phyloP scores from a whole-genome alignment of 208 protist genomes.

The Wallacemonas sp. region DNA sequence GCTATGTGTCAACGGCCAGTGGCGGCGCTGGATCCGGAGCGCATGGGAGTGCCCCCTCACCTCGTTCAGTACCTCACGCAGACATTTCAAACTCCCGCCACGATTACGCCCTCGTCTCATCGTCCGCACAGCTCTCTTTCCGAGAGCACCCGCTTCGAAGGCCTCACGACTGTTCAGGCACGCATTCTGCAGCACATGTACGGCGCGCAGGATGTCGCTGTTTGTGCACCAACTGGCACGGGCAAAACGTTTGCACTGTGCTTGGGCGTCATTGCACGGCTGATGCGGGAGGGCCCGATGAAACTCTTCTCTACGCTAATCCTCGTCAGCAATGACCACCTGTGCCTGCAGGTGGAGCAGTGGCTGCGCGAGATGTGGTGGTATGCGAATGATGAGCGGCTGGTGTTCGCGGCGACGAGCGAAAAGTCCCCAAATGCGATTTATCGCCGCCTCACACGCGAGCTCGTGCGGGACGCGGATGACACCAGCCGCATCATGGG shows the following conservation, averaged over 20 bases:
- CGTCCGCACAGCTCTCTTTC: too few species aligned
- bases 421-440: slow-evolving; percentile 54
- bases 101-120: slow-evolving; percentile 9
- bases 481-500: slow-evolving; percentile 31
- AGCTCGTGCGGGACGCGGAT: slow-evolving; percentile 50
- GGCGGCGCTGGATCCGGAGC: slow-evolving; percentile 62
- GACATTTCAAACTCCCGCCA: slow-evolving; percentile 31
- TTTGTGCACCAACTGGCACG: slow-evolving; percentile 88
- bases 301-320: slow-evolving; percentile 83
- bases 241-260: slow-evolving; percentile 91
- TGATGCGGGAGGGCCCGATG: slow-evolving; percentile 90
- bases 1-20: slow-evolving; percentile 49
- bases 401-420: slow-evolving; percentile 75
- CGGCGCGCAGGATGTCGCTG: slow-evolving; percentile 76
- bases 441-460: slow-evolving; percentile 74
- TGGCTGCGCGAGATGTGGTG: slow-evolving; percentile 91
- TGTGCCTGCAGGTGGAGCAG: slow-evolving; percentile 77
- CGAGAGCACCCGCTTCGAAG: slow-evolving; percentile 26
- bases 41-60: slow-evolving; percentile 82
- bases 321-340: slow-evolving; percentile 70
- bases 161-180: slow-evolving; percentile 82
- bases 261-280: slow-evolving; percentile 70
- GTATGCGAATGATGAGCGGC: slow-evolving; percentile 79
- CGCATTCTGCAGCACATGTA: slow-evolving; percentile 88
- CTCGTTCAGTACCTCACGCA: slow-evolving; percentile 63